Evolutionary conservation across 805 yeast species (phyloP), one percentile per base, ranked within the genome.

Genomic region (Sugiyamaella floridensis): DNA sequence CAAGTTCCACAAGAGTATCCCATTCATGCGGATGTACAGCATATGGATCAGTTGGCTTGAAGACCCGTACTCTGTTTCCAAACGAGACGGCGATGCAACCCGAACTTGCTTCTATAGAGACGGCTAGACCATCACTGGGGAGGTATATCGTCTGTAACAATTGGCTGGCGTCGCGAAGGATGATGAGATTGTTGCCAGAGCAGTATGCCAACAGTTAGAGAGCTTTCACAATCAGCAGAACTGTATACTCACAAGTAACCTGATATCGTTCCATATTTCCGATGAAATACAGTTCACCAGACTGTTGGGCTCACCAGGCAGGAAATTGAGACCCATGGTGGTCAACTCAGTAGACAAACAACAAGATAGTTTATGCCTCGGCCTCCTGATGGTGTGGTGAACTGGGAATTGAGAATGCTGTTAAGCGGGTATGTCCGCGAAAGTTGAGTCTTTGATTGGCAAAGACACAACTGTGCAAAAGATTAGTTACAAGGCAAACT

Each of bases 121-220:
- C 82, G 0, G 85, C 80, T 20, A 63, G 62, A 15, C 92, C 83
- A 62, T 87, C 96, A 1, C 71, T 56, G 10, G 81, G 82, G 19
- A 89, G 71, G 60, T 86, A 86, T 1, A 89, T 70, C 0, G 96
- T 89, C 67, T 92, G 98, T 15, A 89, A 68, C 55, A 84, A 70
- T 20, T 70, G 67, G 53, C 75, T 71, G 46, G 76, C 71, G 55
- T 78, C 76, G 7, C 84, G 74, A 2, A 83, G 64, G 4, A 86
- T 76, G 34, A 92, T 85, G 58, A 92, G 72, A 65, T 88, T 89
- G 69, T 89, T 89, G 0, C 96, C 97, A 0, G 97, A 87, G 53
- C 89, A 86, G 65, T 92, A 92, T 1, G 81, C 82, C 69, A 69
- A 14, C 9, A 22, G 45, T 42, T 16, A 42, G 46, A 16, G 4